phyloP scores from a whole-genome alignment of 345 rosid species.

The Eucalyptus leucophloia region DNA sequence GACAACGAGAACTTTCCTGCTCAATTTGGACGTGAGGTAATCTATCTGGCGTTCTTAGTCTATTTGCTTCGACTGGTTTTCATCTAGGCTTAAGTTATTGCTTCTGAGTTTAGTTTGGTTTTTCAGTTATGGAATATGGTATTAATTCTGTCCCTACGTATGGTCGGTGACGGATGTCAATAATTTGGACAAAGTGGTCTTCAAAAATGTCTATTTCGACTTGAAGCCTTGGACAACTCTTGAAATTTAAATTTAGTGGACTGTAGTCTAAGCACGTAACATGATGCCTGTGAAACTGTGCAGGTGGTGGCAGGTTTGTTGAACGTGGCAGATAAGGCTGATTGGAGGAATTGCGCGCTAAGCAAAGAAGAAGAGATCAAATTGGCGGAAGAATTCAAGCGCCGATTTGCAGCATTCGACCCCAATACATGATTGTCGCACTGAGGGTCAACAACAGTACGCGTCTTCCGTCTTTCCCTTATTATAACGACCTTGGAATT shows the following conservation, averaged over 20 bases:
- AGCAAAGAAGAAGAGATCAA: conserved; percentile 66
- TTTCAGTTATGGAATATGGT: background rate
- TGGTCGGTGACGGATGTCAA: background rate
- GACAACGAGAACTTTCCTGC: conserved; percentile 79
- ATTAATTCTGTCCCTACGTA: background rate
- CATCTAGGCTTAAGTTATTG: background rate
- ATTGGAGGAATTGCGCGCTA: conserved; percentile 70
- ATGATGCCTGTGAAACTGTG: background rate
- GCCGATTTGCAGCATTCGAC: conserved; percentile 52
- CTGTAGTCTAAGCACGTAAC: background rate
- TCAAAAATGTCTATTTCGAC: background rate
- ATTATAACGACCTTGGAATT: background rate
- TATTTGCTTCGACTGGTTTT: background rate
- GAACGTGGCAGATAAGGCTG: conserved; percentile 73
- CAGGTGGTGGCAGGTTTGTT: conserved; percentile 90
- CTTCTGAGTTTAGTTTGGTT: background rate
- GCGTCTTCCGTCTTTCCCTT: background rate
- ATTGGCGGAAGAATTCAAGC: conserved; percentile 57
- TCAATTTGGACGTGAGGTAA: conserved; percentile 95
- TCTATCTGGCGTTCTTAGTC: background rate
- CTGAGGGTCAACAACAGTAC: background rate
- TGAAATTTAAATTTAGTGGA: background rate
- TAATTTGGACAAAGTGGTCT: background rate
- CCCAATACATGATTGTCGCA: conserved; percentile 15
- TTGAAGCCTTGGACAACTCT: background rate